Percentiles rank a stretch among this genome's conserved stretches.
Conservation (phyloP, 164 flowering plant species). For the Piper betle region DNA sequence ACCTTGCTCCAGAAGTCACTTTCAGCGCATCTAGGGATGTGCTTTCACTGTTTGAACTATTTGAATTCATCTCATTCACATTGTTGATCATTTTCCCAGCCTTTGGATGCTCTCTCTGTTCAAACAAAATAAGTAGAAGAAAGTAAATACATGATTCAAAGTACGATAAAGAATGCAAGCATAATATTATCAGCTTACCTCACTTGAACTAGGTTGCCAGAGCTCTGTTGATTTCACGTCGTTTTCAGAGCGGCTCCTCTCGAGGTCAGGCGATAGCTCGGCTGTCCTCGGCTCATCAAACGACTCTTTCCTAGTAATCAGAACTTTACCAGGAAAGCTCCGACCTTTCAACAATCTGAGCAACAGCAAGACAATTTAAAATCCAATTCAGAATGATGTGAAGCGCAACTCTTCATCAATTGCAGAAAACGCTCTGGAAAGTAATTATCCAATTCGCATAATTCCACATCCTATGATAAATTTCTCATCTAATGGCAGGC, state of each 20-base stretch:
- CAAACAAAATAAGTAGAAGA: background rate
- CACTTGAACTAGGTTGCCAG: constrained; percentile 26
- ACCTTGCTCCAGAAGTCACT: constrained; percentile 50
- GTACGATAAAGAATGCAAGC: background rate
- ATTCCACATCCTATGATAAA: too few species aligned
- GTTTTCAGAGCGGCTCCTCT: constrained; percentile 45
- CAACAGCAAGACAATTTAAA: background rate
- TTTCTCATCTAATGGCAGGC: too few species aligned
- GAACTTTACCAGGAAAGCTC: constrained; percentile 87
- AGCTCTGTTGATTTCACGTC: constrained; percentile 37
- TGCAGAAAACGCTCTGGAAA: too few species aligned
- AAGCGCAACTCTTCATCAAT: too few species aligned
- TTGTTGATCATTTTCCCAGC: constrained; percentile 19
- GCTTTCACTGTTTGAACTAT: constrained; percentile 26
- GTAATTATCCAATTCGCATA: too few species aligned
- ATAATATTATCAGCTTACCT: constrained; percentile 27
- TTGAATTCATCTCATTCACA: constrained; percentile 25
- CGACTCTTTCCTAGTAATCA: constrained; percentile 63
- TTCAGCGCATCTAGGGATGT: constrained; percentile 38
- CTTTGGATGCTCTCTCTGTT: constrained; percentile 40
- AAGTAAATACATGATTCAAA: background rate
- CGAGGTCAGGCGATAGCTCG: constrained; percentile 30
- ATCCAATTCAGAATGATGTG: too few species aligned
- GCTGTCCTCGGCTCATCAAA: constrained; percentile 19
- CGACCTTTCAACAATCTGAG: constrained; percentile 83